Evolutionary conservation across 2,329 filamentous ascomycete species (phyloP).

Genomic region (Thielaviopsis ethacetica): DNA sequence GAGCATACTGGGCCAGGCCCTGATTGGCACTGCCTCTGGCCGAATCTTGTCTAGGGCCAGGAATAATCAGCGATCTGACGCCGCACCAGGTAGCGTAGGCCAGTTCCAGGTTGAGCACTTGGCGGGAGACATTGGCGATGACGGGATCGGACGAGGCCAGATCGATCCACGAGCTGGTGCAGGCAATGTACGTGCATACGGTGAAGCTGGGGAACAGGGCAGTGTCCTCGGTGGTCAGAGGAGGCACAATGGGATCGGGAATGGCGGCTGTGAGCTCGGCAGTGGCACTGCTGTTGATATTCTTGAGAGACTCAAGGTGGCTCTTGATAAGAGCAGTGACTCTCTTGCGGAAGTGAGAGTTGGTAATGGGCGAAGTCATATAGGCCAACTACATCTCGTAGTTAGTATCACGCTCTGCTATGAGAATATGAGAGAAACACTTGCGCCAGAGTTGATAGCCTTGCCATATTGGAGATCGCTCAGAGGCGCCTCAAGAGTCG

Average conservation of each 20-base stretch:
- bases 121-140: constrained; percentile 71
- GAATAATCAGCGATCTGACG: constrained; percentile 64
- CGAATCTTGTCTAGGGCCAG: constrained; percentile 54
- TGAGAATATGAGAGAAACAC: constrained; percentile 18
- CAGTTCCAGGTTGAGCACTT: constrained; percentile 79
- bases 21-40: constrained; percentile 32
- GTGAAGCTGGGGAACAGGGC: constrained; percentile 50
- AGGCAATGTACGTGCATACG: constrained; percentile 59
- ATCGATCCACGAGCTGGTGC: constrained; percentile 86
- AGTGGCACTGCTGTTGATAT: constrained; percentile 21
- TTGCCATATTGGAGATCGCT: constrained; percentile 48
- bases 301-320: constrained; percentile 33
- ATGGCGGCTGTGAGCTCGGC: constrained; percentile 29
- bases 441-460: constrained; percentile 52
- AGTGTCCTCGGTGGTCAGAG: constrained; percentile 68
- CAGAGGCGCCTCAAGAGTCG: constrained; percentile 41
- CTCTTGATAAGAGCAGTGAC: constrained; percentile 45
- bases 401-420: constrained; percentile 9
- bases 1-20: constrained; percentile 59
- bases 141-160: constrained; percentile 67
- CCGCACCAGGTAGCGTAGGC: constrained; percentile 95
- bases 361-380: constrained; percentile 65
- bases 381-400: constrained; percentile 49
- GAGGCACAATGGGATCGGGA: constrained; percentile 42
- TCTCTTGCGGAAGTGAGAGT: constrained; percentile 50